These are phyloP conservation scores for Candida mesenterica DNA, from an alignment of 1,139 yeast species.

Conservation along the genomic window DNA sequence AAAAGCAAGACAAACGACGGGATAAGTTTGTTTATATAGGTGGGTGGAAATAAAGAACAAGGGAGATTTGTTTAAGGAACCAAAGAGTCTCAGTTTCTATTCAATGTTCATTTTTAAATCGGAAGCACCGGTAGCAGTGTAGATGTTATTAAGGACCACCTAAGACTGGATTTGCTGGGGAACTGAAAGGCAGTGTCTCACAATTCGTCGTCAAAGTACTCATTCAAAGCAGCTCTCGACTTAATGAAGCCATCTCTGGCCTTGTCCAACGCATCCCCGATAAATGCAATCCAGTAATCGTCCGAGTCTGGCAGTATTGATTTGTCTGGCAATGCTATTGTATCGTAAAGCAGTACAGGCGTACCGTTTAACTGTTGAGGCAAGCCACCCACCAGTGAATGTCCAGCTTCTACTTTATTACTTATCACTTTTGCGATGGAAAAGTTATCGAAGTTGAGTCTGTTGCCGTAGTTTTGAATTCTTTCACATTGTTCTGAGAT, in stretches of 20 bases:
- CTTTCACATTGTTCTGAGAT: conserved; percentile 88
- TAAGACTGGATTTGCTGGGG: too few species aligned
- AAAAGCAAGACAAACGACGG: too few species aligned
- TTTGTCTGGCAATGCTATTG: too few species aligned
- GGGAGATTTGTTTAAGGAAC: too few species aligned
- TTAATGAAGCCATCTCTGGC: conserved; percentile 58
- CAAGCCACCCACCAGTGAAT: neutral
- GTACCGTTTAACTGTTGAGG: too few species aligned
- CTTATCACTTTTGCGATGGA: conserved; percentile 12
- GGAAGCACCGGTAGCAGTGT: too few species aligned
- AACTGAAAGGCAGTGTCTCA: conserved; percentile 2
- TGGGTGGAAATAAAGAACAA: too few species aligned
- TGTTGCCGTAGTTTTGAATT: conserved; percentile 85
- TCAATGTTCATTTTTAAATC: too few species aligned
- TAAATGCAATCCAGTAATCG: conserved; percentile 50
- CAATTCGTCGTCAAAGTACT: conserved; percentile 53
- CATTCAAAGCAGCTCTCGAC: conserved; percentile 57
- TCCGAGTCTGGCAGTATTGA: conserved; percentile 22
- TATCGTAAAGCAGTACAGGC: conserved; percentile 12
- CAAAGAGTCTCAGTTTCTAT: too few species aligned
- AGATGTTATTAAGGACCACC: too few species aligned
- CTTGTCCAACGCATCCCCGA: conserved; percentile 53
- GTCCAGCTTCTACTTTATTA: conserved; percentile 2
- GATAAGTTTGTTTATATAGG: too few species aligned
- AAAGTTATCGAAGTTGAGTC: conserved; percentile 44